phyloP scores from a whole-genome alignment of 768 basidiomycete genomes.

The Termitomyces eurrhizus region DNA sequence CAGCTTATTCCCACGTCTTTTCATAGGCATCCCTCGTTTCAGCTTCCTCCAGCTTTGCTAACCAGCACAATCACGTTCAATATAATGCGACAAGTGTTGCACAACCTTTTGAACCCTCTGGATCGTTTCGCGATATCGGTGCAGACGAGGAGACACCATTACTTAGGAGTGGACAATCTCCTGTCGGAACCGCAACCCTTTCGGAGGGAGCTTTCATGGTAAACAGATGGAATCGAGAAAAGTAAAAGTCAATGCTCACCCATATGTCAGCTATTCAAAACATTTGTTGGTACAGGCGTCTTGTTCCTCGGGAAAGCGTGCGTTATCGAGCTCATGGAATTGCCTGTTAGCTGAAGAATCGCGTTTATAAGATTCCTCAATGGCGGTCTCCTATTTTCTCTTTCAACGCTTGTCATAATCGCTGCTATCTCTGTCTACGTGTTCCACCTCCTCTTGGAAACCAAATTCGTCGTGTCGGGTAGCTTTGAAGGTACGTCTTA shows the following conservation, averaged over 20 bases:
- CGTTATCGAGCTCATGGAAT: constrained; percentile 21
- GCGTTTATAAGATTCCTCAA: constrained; percentile 75
- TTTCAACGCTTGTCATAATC: constrained; percentile 71
- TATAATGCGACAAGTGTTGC: neutral
- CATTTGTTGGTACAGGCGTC: constrained; percentile 97
- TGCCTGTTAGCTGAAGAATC: neutral
- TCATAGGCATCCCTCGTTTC: neutral
- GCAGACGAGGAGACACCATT: constrained; percentile 55
- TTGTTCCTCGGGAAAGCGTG: constrained; percentile 94
- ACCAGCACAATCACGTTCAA: neutral
- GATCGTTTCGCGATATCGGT: constrained; percentile 5
- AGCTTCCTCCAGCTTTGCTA: too few relatives aligned
- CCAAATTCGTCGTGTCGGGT: constrained; percentile 88
- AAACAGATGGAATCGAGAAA: constrained; percentile 16
- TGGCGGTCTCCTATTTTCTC: constrained; percentile 90
- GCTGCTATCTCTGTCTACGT: constrained; percentile 88
- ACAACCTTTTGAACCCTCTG: neutral
- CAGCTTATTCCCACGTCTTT: neutral
- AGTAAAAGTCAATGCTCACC: neutral
- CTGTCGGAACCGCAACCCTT: constrained; percentile 83
- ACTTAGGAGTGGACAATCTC: constrained; percentile 30
- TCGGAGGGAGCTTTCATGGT: constrained; percentile 96
- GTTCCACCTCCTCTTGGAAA: constrained; percentile 85
- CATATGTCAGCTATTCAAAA: constrained; percentile 69
- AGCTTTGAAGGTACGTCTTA: constrained; percentile 77